These are phyloP conservation scores for Maudiozyma humilis DNA, from an alignment of 1,139 yeast species.

Conservation along the genomic window DNA sequence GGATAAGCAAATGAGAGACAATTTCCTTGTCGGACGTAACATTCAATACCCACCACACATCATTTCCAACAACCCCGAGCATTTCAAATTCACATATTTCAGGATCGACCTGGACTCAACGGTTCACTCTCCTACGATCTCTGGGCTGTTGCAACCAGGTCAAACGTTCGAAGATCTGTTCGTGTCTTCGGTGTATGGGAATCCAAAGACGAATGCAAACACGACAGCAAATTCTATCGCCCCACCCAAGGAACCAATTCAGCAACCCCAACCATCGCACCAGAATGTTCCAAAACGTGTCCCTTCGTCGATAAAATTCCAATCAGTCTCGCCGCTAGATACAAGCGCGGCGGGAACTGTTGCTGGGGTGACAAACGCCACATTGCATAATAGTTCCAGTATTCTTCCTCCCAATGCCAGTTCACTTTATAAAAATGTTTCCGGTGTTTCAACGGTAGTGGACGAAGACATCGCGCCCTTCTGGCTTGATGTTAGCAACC, in stretches of 20 bases:
- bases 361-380: background rate
- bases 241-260: background rate
- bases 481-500: conserved; percentile 89
- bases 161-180: conserved; percentile 46
- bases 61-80: conserved; percentile 38
- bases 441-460: conserved; percentile 15
- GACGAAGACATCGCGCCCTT: conserved; percentile 46
- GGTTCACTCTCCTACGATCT: conserved; percentile 79
- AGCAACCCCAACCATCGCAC: background rate
- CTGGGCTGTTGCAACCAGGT: conserved; percentile 63
- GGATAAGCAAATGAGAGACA: conserved; percentile 17
- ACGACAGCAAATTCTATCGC: conserved; percentile 1
- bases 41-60: conserved; percentile 37
- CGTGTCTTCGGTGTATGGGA: conserved; percentile 33
- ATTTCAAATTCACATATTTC: conserved; percentile 77
- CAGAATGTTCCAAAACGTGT: conserved; percentile 4
- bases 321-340: conserved; percentile 7
- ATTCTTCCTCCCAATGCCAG: conserved; percentile 5
- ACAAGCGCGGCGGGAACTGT: conserved; percentile 10
- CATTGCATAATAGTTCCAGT: conserved; percentile 8
- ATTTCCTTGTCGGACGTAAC: conserved; percentile 28
- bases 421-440: conserved; percentile 8
- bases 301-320: conserved; percentile 5
- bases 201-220: conserved; percentile 5
- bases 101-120: conserved; percentile 85